Evolutionary conservation across 2,329 filamentous ascomycete species (phyloP), one percentile per base, ranked within the genome.

Genomic region (Chrysoporthe austroafricana): DNA sequence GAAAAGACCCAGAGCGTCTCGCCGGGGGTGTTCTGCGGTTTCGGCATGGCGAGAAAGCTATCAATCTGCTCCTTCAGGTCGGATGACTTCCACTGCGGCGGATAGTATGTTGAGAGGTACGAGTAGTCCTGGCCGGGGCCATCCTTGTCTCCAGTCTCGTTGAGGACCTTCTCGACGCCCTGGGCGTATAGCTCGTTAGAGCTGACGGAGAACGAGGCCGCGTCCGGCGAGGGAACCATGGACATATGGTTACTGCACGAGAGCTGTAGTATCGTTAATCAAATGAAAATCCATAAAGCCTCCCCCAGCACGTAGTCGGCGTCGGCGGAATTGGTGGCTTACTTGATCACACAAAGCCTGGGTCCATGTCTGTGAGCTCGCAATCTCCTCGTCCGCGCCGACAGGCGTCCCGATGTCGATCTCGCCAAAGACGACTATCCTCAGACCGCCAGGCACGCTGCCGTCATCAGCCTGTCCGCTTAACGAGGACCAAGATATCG

Each of bases 141-240:
- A 1, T 77, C 66, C 1, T 70, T 68, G 6, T 77, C 71, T n/a
- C 76, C 71, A 34, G 78, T 75, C 11, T 77, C 72, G 44, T 75
- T 72, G 11, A 76, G 73, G 9, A 77, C 69, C 26, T 76, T 74
- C 14, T 79, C 73, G 9, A 84, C 71, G 2, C 79, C 83, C 1
- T 78, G 75, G 0, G 83, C 87, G 63, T 89, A 90, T 6, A 85
- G 74, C 43, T 77, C 71, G 70, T 84, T 94, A 69, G 82, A 84
- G 2, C 78, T 90, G 43, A 86, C 80, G 60, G 86, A 81, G 32
- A 75, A 87, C 66, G 88, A 86, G 0, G 81, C 88, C n/a, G 78
- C 83, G 60, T 76, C 74, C 13, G 72, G 71, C 2, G 70, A 64
- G 2, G 84, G 84, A 1, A 85, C 75, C 64, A 84, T 79, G 1